Evolutionary conservation across 257 asterid genomes (phyloP).

Genomic region (Voacanga thouarsii): DNA sequence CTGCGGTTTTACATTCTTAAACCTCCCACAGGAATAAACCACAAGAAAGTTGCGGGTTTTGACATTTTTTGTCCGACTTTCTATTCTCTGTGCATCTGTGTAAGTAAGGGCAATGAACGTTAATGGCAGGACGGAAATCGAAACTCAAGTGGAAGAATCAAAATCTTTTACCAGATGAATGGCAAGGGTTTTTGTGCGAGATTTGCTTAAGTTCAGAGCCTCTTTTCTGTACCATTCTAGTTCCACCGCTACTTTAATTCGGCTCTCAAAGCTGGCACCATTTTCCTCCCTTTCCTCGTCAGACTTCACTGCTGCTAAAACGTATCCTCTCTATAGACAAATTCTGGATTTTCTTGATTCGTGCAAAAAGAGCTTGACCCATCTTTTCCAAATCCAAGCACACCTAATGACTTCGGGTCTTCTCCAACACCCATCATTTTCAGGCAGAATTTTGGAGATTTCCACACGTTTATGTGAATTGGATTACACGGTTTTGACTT

Average conservation of each 20-base stretch:
- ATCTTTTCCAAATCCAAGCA: slow-evolving; percentile 59
- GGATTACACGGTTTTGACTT: slow-evolving; percentile 42
- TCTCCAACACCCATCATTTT: slow-evolving; percentile 49
- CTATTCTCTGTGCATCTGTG: neutral
- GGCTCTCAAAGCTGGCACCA: slow-evolving; percentile 6
- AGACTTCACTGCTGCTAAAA: slow-evolving; percentile 3
- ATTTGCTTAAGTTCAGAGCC: slow-evolving; percentile 12
- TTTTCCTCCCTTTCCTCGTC: slow-evolving; percentile 8
- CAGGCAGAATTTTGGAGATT: slow-evolving; percentile 57
- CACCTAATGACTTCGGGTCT: slow-evolving; percentile 50
- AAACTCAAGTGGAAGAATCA: neutral
- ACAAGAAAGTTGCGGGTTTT: neutral
- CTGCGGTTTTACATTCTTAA: neutral
- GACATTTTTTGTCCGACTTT: neutral
- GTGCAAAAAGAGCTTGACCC: slow-evolving; percentile 35
- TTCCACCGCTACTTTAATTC: slow-evolving; percentile 7
- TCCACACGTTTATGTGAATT: slow-evolving; percentile 34
- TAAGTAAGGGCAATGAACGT: slow-evolving; percentile 9
- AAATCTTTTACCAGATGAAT: slow-evolving; percentile 22
- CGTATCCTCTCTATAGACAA: slow-evolving; percentile 14
- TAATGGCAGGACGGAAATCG: slow-evolving; percentile 15
- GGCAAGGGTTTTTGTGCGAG: slow-evolving; percentile 25
- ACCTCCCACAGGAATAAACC: neutral
- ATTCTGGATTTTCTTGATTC: slow-evolving; percentile 40
- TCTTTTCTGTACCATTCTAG: slow-evolving; percentile 6